These are phyloP conservation scores for Xylaria curta DNA, from an alignment of 495 filamentous ascomycete species.

Conservation along the genomic window DNA sequence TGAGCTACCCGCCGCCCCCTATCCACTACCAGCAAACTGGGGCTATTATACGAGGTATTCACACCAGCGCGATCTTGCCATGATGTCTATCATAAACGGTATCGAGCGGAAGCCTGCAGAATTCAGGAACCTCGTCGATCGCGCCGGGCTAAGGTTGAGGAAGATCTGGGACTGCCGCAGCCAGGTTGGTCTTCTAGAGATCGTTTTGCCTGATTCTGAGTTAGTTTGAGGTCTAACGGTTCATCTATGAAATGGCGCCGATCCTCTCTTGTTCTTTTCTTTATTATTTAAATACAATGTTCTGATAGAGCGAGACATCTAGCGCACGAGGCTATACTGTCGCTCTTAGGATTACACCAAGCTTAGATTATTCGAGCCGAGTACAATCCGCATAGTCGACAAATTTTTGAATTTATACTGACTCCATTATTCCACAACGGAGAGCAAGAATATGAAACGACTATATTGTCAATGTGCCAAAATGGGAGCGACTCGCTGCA, in stretches of 20 bases:
- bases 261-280: background rate
- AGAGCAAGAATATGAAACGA: no score
- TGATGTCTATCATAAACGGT: constrained; percentile 49
- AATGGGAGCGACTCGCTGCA: no score
- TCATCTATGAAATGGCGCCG: background rate
- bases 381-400: no score
- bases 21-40: constrained; percentile 46
- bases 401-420: no score
- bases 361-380: background rate
- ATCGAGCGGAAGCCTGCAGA: constrained; percentile 47
- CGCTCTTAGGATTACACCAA: background rate
- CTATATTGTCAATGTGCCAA: no score
- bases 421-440: no score
- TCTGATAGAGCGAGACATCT: background rate
- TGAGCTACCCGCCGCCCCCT: constrained; percentile 39
- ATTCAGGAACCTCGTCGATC: constrained; percentile 37
- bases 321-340: no score
- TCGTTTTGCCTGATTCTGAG: constrained; percentile 29
- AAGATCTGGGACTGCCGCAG: constrained; percentile 44
- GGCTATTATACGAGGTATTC: constrained; percentile 41
- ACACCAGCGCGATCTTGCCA: constrained; percentile 45
- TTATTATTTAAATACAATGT: background rate
- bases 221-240: background rate
- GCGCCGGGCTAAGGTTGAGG: constrained; percentile 40
- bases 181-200: constrained; percentile 38